Conservation (phyloP, 2,329 filamentous ascomycete species). For the Aspergillus japonicus region DNA sequence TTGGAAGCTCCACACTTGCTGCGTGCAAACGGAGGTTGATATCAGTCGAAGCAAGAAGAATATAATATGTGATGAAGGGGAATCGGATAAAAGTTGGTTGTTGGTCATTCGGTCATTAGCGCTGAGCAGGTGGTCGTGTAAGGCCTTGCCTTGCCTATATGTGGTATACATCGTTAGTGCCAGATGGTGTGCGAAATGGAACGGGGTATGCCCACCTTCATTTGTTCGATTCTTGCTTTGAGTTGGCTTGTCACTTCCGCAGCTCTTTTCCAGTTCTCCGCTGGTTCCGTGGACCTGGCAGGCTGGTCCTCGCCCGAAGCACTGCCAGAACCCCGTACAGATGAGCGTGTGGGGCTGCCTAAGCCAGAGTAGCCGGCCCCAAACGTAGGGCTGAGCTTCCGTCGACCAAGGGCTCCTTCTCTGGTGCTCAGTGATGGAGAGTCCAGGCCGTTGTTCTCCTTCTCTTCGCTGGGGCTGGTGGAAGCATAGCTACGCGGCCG, state of each 20-base stretch:
- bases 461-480: conserved; percentile 67
- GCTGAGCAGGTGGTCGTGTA: conserved; percentile 38
- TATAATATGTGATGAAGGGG: neutral
- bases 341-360: conserved; percentile 40
- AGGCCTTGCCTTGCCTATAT: conserved; percentile 46
- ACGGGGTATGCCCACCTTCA: conserved; percentile 63
- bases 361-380: conserved; percentile 36
- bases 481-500: conserved; percentile 45
- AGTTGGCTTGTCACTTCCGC: conserved; percentile 97
- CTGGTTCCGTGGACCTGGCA: conserved; percentile 51
- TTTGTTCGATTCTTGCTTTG: conserved; percentile 96
- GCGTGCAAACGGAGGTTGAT: neutral
- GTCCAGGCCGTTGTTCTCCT: conserved; percentile 61
- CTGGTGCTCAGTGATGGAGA: conserved; percentile 34
- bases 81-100: conserved; percentile 9
- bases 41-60: conserved; percentile 1
- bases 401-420: conserved; percentile 35
- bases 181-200: neutral
- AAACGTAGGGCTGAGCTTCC: conserved; percentile 47
- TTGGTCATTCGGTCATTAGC: conserved; percentile 34
- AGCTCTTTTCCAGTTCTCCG: conserved; percentile 94
- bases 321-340: conserved; percentile 35
- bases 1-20: neutral
- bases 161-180: neutral
- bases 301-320: conserved; percentile 37